A percentile compares a stretch with the other conserved stretches of the same genome.
Conservation (phyloP, 352 stramenopile genomes). For the Phytophthora foliorum region DNA sequence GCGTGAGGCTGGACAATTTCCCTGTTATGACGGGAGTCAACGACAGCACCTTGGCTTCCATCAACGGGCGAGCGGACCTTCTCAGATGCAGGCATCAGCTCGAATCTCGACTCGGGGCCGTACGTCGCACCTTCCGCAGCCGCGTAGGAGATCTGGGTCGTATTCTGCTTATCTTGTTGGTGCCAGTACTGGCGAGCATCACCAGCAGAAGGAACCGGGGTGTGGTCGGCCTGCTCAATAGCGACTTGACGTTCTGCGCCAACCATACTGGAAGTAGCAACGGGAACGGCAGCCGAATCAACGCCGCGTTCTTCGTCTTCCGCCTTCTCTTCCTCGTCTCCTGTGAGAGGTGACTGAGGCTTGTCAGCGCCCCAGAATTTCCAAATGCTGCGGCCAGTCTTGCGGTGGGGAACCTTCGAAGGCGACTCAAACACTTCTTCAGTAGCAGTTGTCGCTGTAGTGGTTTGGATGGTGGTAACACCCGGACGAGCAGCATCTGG, state of each 20-base stretch:
- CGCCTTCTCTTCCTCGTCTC: neutral
- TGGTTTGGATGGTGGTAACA: neutral
- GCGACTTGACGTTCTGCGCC: too few species aligned
- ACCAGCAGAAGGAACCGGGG: neutral
- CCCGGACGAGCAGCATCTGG: neutral
- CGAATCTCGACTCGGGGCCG: constrained; percentile 22
- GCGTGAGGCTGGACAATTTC: neutral
- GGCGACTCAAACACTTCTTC: constrained; percentile 12
- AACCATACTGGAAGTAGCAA: too few species aligned
- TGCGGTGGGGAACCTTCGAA: constrained; percentile 14
- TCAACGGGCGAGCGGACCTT: constrained; percentile 12
- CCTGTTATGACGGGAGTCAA: neutral
- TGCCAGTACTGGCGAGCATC: constrained; percentile 21
- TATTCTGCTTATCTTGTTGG: constrained; percentile 15
- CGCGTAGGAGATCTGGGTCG: constrained; percentile 12
- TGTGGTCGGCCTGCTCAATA: neutral
- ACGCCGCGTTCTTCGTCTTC: neutral
- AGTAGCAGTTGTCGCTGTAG: neutral
- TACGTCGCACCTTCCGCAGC: constrained; percentile 15
- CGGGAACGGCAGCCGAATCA: neutral
- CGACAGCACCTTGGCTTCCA: constrained; percentile 2
- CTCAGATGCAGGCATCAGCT: constrained; percentile 5
- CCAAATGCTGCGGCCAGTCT: constrained; percentile 37
- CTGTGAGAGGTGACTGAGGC: constrained; percentile 9
- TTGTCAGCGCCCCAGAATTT: constrained; percentile 35